Base-by-base conservation (phyloP, 345 rosid genomes). In the Lumnitzera racemosa region DNA sequence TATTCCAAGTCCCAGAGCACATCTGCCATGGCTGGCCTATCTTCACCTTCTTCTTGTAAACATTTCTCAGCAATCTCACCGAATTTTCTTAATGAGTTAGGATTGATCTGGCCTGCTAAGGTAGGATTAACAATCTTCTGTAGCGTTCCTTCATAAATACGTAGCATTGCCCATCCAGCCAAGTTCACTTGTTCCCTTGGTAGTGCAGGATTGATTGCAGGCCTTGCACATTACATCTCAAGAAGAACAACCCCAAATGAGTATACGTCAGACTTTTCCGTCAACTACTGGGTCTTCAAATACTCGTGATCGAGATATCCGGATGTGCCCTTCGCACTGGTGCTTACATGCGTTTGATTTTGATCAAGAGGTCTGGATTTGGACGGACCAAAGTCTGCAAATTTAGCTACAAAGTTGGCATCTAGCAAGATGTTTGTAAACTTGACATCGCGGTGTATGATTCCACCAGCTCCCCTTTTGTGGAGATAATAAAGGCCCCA, bases 341-440 rank as follows among this genome's bases (percentile, higher is more conserved):
- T 73, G 64, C 76, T 79, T 29, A 71, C 74, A 53, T 80, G 79
- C 49, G 71, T 53, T 62, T 17, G 46, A 15, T 64, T 60, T 52
- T 66, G 70, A 61, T 69, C 78, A 2, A 59, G 53, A 16, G 67
- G 55, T 16, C 79, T 75, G 0, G 61, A 64, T 36, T 64, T 84
- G 48, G 87, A 84, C 46, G 81, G 83, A 23, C 90, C 87, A 24
- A 84, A 84, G 56, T 84, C 90, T 10, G 81, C 81, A 10, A 84
- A 87, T 68, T 83, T 83, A 1, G 86, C 86, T 4, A 73, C 63
- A 15, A 53, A 67, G 53, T 70, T 67, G 57, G 72, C 67, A 13
- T 79, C 80, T 5, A 84, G 80, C 72, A 84, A 53, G 56, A 84
- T 79, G 65, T 81, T 84, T n/a, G 90, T 79, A 46, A 87, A 61